phyloP scores from a whole-genome alignment of 176 grass and related monocot genomes.

The Oryza brachyantha region DNA sequence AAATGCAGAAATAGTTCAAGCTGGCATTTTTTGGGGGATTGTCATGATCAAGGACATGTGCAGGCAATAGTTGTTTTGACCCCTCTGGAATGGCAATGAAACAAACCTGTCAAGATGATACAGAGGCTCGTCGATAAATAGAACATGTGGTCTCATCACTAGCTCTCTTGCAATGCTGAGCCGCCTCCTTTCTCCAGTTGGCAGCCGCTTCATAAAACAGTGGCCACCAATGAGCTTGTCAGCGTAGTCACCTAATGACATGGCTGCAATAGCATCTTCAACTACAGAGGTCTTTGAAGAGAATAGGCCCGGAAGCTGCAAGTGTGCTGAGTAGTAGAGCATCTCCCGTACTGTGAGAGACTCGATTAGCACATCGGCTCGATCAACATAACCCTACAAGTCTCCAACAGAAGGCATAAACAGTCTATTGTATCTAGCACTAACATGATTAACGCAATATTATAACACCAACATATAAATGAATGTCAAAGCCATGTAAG shows the following conservation, averaged over 20 bases:
- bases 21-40: neutral
- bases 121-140: conserved; percentile 91
- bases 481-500: neutral
- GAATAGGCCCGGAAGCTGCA: conserved; percentile 79
- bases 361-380: conserved; percentile 72
- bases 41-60: neutral
- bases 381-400: conserved; percentile 81
- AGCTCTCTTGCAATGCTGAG: conserved; percentile 91
- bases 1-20: neutral
- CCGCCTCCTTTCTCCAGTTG: conserved; percentile 69
- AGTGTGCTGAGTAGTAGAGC: conserved; percentile 71
- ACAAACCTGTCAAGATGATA: conserved; percentile 90
- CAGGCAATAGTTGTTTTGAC: neutral
- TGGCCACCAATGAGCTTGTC: conserved; percentile 86
- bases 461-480: neutral
- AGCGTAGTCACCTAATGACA: conserved; percentile 75
- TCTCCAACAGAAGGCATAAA: neutral
- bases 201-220: conserved; percentile 64
- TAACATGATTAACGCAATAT: neutral
- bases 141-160: conserved; percentile 79
- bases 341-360: conserved; percentile 92
- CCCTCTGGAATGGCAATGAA: neutral
- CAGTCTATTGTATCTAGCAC: neutral
- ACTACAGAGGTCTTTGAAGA: conserved; percentile 61
- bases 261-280: conserved; percentile 75